phyloP scores from a whole-genome alignment of 495 filamentous ascomycete species.

The Ramalina peruviana region DNA sequence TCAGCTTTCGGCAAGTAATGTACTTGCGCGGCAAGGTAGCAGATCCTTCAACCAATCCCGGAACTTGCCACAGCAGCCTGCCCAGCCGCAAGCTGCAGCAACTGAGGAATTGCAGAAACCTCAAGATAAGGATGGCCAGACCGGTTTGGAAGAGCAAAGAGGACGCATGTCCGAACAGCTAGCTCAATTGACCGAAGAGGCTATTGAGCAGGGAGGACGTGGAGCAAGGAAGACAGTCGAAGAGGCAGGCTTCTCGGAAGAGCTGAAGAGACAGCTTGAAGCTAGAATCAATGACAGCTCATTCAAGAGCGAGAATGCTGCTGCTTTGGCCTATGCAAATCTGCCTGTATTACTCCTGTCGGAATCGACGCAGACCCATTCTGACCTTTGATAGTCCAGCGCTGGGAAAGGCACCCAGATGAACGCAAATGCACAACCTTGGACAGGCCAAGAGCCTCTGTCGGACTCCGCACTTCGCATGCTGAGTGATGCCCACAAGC shows the following conservation, averaged over 20 bases:
- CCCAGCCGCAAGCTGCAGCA: neutral
- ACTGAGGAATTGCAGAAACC: neutral
- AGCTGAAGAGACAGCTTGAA: conserved; percentile 62
- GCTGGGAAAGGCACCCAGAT: conserved; percentile 62
- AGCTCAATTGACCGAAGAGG: conserved; percentile 67
- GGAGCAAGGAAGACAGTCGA: conserved; percentile 61
- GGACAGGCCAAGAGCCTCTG: conserved; percentile 62
- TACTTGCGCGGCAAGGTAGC: neutral
- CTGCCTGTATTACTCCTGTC: conserved; percentile 34
- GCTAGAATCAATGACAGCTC: conserved; percentile 55
- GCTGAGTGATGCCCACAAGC: conserved; percentile 72
- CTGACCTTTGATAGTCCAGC: conserved; percentile 25
- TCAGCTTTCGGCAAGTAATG: neutral
- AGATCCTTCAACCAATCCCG: neutral
- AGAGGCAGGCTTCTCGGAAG: conserved; percentile 77
- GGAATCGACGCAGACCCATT: neutral
- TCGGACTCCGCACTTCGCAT: conserved; percentile 75
- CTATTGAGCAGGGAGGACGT: conserved; percentile 54
- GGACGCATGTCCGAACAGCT: conserved; percentile 65
- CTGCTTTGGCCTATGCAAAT: conserved; percentile 51
- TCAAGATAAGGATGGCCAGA: neutral
- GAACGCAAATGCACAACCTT: conserved; percentile 55
- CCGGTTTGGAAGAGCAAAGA: conserved; percentile 14
- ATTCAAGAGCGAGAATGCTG: conserved; percentile 55
- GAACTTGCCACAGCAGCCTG: neutral